These are phyloP conservation scores for Staphylotrichum tortipilum DNA, from an alignment of 495 filamentous ascomycete genomes.

Conservation along the genomic window DNA sequence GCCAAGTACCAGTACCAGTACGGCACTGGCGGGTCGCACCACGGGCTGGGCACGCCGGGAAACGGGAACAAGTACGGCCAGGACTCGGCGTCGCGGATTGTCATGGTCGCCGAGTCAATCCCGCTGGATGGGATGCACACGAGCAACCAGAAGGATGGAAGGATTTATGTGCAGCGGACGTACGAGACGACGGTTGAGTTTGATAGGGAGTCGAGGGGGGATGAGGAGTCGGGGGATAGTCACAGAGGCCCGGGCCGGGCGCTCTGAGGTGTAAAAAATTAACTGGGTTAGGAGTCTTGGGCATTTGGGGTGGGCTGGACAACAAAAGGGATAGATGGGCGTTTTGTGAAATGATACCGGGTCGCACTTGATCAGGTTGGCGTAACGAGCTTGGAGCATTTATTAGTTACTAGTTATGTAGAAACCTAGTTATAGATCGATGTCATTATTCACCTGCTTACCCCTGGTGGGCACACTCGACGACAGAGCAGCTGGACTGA, in stretches of 20 bases:
- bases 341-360: no score
- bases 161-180: slow-evolving; percentile 2
- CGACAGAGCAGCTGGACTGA: no score
- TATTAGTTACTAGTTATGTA: no score
- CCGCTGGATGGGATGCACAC: neutral
- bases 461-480: no score
- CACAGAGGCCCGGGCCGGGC: neutral
- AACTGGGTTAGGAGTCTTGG: no score
- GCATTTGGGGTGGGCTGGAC: no score
- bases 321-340: no score
- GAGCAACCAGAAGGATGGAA: neutral
- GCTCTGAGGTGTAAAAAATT: neutral
- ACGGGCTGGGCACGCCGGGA: neutral
- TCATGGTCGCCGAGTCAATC: slow-evolving; percentile 1
- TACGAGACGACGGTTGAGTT: slow-evolving; percentile 2
- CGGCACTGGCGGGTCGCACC: neutral
- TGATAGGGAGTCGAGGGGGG: neutral
- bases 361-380: no score
- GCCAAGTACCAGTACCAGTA: neutral
- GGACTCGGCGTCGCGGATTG: neutral
- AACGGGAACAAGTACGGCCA: neutral
- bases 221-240: neutral
- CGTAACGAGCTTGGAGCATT: no score
- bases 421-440: no score
- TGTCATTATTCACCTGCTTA: no score